Base-by-base conservation (phyloP, 257 asterid species). In the Thymus quinquecostatus region DNA sequence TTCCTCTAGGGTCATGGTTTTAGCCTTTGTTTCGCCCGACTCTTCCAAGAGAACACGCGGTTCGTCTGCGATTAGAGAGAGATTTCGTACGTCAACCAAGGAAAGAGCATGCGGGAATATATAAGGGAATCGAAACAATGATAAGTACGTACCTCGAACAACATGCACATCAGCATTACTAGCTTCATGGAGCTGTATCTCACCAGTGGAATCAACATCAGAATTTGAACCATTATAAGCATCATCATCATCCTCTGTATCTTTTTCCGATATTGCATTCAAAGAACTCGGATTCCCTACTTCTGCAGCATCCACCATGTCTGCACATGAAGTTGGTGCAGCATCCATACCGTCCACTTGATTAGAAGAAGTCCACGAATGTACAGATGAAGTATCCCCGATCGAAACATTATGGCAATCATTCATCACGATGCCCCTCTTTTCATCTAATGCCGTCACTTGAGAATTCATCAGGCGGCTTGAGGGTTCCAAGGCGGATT, bases 1-100 rank as follows among this genome's bases (percentile, higher is more conserved):
- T 86, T 95, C 99, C 76, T 95, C 99, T 8, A 89, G 81, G 21
- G 94, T 92, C 70, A 84, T 79, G 92, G 88, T 95, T 83, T 86
- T 84, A 5, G 86, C 60, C 50, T 79, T 83, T 47, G 54, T 47
- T 60, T 84, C 77, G 32, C 77, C 77, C 49, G 54, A 68, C 55
- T 84, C 89, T 73, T 84, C 89, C 27, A 81, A 55, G 62, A 78
- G 34, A 53, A 83, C 75, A 21, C 85, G 78, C 56, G 96, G 79
- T 80, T 87, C 98, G 69, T 85, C 96, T 91, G 95, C 64, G 60
- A 69, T 51, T 53, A 32, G 69, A 34, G 72, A 61, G 27, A 33
- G 41, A 75, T 41, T 8, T 58, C 40, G 11, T 58, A 69, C 67
- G 67, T 64, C 43, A 62, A 13, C 3, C 66, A 8, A 36, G 13